These are phyloP conservation scores for Penicillium steckii DNA, from an alignment of 495 filamentous ascomycete species.

Conservation along the genomic window DNA sequence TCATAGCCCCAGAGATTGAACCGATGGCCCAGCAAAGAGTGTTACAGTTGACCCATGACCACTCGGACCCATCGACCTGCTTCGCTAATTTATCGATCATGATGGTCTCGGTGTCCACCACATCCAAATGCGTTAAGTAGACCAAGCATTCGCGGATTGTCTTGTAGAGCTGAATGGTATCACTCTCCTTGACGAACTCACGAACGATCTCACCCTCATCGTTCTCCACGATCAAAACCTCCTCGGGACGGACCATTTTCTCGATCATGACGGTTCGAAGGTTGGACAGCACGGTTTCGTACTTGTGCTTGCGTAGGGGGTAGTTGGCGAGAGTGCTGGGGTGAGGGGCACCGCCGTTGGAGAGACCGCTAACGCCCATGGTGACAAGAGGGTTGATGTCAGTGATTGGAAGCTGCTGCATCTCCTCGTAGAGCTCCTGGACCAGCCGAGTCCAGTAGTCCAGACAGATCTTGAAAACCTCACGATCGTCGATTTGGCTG, in stretches of 20 bases:
- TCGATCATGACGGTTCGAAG: conserved; percentile 98
- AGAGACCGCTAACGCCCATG: conserved; percentile 67
- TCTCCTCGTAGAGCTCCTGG: conserved; percentile 98
- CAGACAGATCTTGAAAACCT: conserved; percentile 98
- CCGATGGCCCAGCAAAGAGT: conserved; percentile 99
- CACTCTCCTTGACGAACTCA: conserved; percentile 98
- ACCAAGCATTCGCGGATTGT: conserved; percentile 96
- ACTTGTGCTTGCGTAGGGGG: conserved; percentile 95
- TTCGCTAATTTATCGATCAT: conserved; percentile 97
- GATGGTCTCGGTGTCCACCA: conserved; percentile 94
- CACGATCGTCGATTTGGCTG: conserved; percentile 95
- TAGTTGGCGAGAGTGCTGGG: conserved; percentile 79
- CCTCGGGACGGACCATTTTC: conserved; percentile 97
- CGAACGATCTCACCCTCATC: conserved; percentile 98
- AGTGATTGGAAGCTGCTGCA: conserved; percentile 88
- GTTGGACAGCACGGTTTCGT: conserved; percentile 88
- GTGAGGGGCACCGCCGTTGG: conserved; percentile 81
- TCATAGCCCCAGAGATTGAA: conserved; percentile 98
- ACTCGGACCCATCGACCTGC: conserved; percentile 92
- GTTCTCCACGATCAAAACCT: conserved; percentile 99
- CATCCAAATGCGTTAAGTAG: conserved; percentile 96
- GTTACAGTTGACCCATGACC: conserved; percentile 99
- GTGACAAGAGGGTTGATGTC: conserved; percentile 86
- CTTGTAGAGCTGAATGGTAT: conserved; percentile 99
- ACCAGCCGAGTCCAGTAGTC: conserved; percentile 99